phyloP scores from a whole-genome alignment of 116 monocot species.

The Phalaenopsis hybrid region DNA sequence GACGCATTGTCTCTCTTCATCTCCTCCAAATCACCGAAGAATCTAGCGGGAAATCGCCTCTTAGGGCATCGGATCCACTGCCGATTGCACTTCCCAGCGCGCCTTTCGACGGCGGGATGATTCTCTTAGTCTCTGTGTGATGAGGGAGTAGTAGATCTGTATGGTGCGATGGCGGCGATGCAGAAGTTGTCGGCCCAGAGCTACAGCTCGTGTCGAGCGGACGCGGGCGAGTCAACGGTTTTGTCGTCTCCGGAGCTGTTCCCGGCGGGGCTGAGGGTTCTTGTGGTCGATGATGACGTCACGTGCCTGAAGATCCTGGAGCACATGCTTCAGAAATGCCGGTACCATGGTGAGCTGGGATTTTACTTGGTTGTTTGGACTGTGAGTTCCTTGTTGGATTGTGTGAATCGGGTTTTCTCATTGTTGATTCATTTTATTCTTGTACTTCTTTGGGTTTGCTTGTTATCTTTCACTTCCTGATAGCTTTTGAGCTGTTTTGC shows the following conservation, averaged over 20 bases:
- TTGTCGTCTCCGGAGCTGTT: constrained; percentile 10
- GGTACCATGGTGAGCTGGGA: constrained; percentile 18
- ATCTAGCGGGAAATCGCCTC: background rate
- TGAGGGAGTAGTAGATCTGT: background rate
- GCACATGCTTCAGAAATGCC: constrained; percentile 30
- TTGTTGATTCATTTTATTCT: too few relatives aligned
- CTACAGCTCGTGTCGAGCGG: constrained; percentile 13
- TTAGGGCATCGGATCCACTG: background rate
- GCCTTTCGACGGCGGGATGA: too few relatives aligned
- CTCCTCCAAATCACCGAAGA: constrained; percentile 1
- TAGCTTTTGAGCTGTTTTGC: too few relatives aligned
- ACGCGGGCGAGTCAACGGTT: background rate
- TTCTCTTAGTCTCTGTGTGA: background rate
- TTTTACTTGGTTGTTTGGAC: background rate
- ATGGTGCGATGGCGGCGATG: background rate
- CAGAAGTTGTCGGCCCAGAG: background rate
- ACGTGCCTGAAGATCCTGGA: constrained; percentile 39
- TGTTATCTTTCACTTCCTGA: too few relatives aligned
- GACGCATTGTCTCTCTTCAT: constrained; percentile 3
- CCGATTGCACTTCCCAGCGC: background rate
- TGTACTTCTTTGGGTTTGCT: too few relatives aligned
- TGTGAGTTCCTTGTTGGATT: background rate
- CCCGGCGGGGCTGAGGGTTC: constrained; percentile 27
- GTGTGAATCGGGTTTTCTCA: background rate
- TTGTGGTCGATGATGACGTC: constrained; percentile 32